Base-by-base conservation (phyloP, 768 basidiomycete species). In the Floccularia luteovirens region DNA sequence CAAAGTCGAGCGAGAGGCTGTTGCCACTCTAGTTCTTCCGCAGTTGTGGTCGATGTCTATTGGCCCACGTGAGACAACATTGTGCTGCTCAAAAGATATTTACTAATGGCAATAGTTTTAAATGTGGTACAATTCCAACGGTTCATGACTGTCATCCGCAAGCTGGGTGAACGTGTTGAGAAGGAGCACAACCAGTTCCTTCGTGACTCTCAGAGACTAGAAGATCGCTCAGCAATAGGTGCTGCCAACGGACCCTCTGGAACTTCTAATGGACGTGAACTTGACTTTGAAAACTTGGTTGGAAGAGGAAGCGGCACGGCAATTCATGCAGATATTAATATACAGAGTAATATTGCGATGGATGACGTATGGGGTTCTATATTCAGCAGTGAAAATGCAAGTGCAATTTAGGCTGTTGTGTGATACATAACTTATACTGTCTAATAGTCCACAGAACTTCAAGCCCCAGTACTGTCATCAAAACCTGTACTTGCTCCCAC, bases 11-110 rank as follows among this genome's bases (percentile, higher is more conserved):
- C 76, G 91, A 35, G 90, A 93, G 60, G 90, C 92, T 7, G 87
- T 91, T 8, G 90, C 90, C 2, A 88, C 84, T 0, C 68, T 90
- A 31, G 87, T 94, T 22, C 66, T 94, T 10, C 90, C 90, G 6
- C 90, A 94, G 67, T 62, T 93, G 20, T 99, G 96, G 96, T 70
- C 84, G 2, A 97, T 99, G 92, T 92, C 88, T 2, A 94, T 98
- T 67, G 93, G 91, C 19, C 93, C 93, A 40, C 57, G 90, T 90
- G 54, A 52, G 85, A 72, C 5, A 7, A 43, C 31, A 4, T 31
- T 11, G 5, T 28, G 13, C 11, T 21, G 10, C 16, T 39, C 30
- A 14, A 13, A 7, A 8, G 6, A 14, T n/a, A 25, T 30, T 30
- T 8, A 27, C n/a, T 5, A 27, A 24, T 5, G 8, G 6, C 13